Evolutionary conservation across 768 basidiomycete species (phyloP).

Genomic region (Pleurotus sapidus): DNA sequence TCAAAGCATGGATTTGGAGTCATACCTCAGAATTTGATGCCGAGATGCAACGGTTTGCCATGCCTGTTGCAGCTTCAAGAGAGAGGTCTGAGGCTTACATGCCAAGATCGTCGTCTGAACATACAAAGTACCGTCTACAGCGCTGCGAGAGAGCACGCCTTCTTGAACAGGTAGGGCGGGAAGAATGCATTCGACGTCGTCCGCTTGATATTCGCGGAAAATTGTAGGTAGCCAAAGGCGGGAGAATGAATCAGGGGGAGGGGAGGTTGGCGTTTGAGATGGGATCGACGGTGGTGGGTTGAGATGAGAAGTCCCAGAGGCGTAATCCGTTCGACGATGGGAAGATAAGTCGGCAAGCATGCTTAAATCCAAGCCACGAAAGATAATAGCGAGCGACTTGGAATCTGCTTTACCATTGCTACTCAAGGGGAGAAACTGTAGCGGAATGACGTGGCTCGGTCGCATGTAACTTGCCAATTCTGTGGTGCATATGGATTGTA

Average conservation of each 20-base stretch:
- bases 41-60: conserved; percentile 28
- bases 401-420: conserved; percentile 34
- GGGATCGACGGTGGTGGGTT: conserved; percentile 3
- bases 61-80: conserved; percentile 23
- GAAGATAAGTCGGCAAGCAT: conserved; percentile 19
- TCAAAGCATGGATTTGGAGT: not conserved
- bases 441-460: conserved; percentile 44
- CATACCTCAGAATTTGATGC: conserved; percentile 26
- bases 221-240: conserved; percentile 14
- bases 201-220: conserved; percentile 10
- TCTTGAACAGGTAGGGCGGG: conserved; percentile 47
- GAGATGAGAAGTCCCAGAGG: conserved; percentile 1
- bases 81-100: conserved; percentile 17
- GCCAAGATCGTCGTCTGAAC: conserved; percentile 41
- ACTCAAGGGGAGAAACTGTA: conserved; percentile 46
- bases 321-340: conserved; percentile 1
- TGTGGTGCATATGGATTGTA: conserved; percentile 33
- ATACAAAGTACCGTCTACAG: conserved; percentile 33
- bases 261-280: not conserved
- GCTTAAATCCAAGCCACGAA: conserved; percentile 22
- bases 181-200: conserved; percentile 23
- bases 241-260: conserved; percentile 12
- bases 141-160: conserved; percentile 41
- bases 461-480: conserved; percentile 51
- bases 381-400: conserved; percentile 28